These are phyloP conservation scores for Candida orba DNA, from an alignment of 805 yeast genomes.

Conservation along the genomic window DNA sequence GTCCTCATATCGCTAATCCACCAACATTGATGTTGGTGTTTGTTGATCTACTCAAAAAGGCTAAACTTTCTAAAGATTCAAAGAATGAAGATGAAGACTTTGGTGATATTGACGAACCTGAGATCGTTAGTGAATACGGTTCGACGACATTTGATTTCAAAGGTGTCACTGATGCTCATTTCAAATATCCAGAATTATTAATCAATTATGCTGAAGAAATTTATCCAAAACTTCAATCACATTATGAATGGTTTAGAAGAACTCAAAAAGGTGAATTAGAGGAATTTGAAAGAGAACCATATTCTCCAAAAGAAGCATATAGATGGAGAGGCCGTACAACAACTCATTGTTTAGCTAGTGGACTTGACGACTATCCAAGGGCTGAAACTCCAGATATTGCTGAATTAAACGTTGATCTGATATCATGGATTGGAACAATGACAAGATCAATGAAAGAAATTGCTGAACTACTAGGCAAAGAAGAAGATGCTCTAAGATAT, in stretches of 20 bases:
- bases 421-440: constrained; percentile 94
- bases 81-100: constrained; percentile 3
- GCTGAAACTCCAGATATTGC: constrained; percentile 74
- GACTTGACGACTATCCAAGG: constrained; percentile 93
- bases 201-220: constrained; percentile 51
- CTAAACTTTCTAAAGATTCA: constrained; percentile 21
- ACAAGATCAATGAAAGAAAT: constrained; percentile 71
- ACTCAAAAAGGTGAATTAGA: constrained; percentile 73
- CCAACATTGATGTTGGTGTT: constrained; percentile 83
- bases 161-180: constrained; percentile 43
- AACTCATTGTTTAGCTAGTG: constrained; percentile 84
- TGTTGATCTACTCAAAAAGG: constrained; percentile 45
- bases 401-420: constrained; percentile 82
- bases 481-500: constrained; percentile 53
- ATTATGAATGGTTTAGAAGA: constrained; percentile 77
- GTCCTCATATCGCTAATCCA: constrained; percentile 88
- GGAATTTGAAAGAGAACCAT: constrained; percentile 58
- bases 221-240: constrained; percentile 70
- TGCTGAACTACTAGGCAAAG: constrained; percentile 52
- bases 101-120: constrained; percentile 24
- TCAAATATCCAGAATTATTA: constrained; percentile 53
- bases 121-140: constrained; percentile 16
- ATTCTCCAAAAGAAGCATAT: constrained; percentile 56
- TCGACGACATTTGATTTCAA: constrained; percentile 18
- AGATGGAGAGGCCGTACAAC: constrained; percentile 92